A percentile compares a stretch with the other conserved stretches of the same genome.
Conservation (phyloP, 31 red algal species). For the Bonnemaisonia californica region DNA sequence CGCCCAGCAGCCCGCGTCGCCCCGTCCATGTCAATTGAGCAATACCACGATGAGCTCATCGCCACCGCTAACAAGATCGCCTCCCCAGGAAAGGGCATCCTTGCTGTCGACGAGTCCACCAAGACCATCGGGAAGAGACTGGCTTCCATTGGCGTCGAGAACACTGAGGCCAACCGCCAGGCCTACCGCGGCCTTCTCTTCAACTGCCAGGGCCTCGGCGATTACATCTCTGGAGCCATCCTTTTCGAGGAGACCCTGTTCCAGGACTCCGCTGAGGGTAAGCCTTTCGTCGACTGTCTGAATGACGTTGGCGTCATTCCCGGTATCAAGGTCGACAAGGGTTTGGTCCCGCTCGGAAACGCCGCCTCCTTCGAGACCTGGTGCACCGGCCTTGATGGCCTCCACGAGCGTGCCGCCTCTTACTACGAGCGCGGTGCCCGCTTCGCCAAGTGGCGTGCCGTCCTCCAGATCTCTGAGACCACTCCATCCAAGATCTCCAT, state of each 20-base stretch:
- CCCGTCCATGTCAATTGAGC: slow-evolving; percentile 62
- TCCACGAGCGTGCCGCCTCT: slow-evolving; percentile 88
- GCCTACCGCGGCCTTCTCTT: slow-evolving; percentile 95
- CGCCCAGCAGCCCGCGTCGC: slow-evolving; percentile 33
- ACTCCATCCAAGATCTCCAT: slow-evolving; percentile 81
- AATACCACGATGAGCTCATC: slow-evolving; percentile 82
- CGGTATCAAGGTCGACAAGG: slow-evolving; percentile 99
- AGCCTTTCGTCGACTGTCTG: slow-evolving; percentile 94
- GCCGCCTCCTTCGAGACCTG: slow-evolving; percentile 94
- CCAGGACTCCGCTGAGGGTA: slow-evolving; percentile 81
- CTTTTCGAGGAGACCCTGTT: slow-evolving; percentile 98
- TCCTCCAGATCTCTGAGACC: slow-evolving; percentile 85
- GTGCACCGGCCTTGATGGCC: slow-evolving; percentile 97
- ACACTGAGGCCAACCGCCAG: slow-evolving; percentile 92
- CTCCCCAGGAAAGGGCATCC: slow-evolving; percentile 92
- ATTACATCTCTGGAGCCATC: slow-evolving; percentile 98
- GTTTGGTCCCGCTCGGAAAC: slow-evolving; percentile 85
- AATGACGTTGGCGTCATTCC: slow-evolving; percentile 93
- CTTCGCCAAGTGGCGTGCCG: slow-evolving; percentile 99
- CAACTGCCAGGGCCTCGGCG: slow-evolving; percentile 89
- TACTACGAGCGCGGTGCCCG: slow-evolving; percentile 97
- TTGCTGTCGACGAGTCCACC: slow-evolving; percentile 96
- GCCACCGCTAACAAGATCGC: slow-evolving; percentile 84
- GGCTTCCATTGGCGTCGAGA: slow-evolving; percentile 97
- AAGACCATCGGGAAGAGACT: slow-evolving; percentile 98